A percentile compares a stretch with the other conserved stretches of the same genome.
Conservation (phyloP, 208 protist species). For the Novymonas esmeraldas region DNA sequence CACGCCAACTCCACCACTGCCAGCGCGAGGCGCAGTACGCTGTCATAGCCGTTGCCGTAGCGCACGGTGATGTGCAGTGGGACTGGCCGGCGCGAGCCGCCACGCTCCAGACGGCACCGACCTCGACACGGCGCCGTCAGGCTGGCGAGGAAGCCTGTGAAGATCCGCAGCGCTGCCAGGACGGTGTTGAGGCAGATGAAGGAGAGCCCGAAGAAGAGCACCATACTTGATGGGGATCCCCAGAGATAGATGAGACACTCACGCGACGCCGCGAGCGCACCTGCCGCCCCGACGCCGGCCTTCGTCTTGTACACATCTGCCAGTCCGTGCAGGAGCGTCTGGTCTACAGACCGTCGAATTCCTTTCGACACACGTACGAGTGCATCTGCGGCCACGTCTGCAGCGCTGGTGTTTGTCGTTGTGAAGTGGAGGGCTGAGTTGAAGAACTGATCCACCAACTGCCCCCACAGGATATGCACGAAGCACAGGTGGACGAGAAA, state of each 20-base stretch:
- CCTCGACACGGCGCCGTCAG: conserved; percentile 20
- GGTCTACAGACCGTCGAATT: conserved; percentile 25
- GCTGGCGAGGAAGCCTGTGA: conserved; percentile 19
- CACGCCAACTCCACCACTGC: conserved; percentile 48
- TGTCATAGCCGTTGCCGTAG: conserved; percentile 63
- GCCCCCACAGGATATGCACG: conserved; percentile 33
- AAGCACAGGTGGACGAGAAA: conserved; percentile 34
- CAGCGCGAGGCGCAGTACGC: conserved; percentile 44
- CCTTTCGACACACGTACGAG: conserved; percentile 1
- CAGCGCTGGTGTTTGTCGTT: conserved; percentile 14
- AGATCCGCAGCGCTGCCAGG: conserved; percentile 4
- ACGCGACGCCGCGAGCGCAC: conserved; percentile 8
- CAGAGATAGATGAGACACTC: conserved; percentile 24
- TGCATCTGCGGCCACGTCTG: not conserved
- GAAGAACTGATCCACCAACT: conserved; percentile 33
- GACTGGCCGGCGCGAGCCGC: conserved; percentile 24
- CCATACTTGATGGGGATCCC: conserved; percentile 33
- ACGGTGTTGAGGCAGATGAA: conserved; percentile 27
- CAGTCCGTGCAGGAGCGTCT: conserved; percentile 24
- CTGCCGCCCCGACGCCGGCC: not conserved
- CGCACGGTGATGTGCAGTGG: conserved; percentile 37
- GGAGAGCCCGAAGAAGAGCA: conserved; percentile 32
- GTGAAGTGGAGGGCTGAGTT: conserved; percentile 17
- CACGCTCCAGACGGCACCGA: conserved; percentile 4
- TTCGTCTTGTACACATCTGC: conserved; percentile 21